Percentiles rank a stretch among this genome's conserved stretches.
phyloP scores from a whole-genome alignment of 805 yeast species.

The Zygoascus bituminiphila region DNA sequence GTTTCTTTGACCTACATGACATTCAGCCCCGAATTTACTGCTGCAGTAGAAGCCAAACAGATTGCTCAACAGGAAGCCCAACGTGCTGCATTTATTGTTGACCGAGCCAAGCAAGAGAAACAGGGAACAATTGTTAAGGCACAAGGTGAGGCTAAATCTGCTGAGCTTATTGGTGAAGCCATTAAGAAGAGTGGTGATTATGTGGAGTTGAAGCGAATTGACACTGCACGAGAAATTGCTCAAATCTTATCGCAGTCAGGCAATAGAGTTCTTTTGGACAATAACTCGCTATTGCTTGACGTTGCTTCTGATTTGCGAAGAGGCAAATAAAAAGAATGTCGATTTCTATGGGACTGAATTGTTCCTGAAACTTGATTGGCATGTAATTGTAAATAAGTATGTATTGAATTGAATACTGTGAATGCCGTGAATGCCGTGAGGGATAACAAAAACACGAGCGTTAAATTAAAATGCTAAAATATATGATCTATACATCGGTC shows the following conservation, averaged over 20 bases:
- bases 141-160: constrained; percentile 97
- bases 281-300: constrained; percentile 83
- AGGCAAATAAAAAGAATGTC: constrained; percentile 2
- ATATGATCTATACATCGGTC: too few species aligned
- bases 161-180: constrained; percentile 98
- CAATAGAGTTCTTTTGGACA: constrained; percentile 84
- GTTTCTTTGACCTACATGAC: constrained; percentile 96
- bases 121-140: constrained; percentile 96
- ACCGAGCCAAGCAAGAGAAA: constrained; percentile 94
- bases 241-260: constrained; percentile 76
- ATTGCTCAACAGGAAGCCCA: constrained; percentile 99
- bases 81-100: constrained; percentile 94
- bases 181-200: constrained; percentile 93
- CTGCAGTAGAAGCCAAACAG: constrained; percentile 97
- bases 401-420: background rate
- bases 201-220: constrained; percentile 92
- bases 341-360: too few species aligned
- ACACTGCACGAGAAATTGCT: constrained; percentile 95
- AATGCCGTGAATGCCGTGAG: background rate
- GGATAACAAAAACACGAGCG: too few species aligned
- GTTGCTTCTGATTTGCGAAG: constrained; percentile 72
- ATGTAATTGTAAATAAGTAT: background rate
- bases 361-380: too few species aligned
- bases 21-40: constrained; percentile 94
- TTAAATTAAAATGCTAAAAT: too few species aligned